These are phyloP conservation scores for Aspergillus wentii DNA, from an alignment of 495 filamentous ascomycete genomes.

Conservation along the genomic window DNA sequence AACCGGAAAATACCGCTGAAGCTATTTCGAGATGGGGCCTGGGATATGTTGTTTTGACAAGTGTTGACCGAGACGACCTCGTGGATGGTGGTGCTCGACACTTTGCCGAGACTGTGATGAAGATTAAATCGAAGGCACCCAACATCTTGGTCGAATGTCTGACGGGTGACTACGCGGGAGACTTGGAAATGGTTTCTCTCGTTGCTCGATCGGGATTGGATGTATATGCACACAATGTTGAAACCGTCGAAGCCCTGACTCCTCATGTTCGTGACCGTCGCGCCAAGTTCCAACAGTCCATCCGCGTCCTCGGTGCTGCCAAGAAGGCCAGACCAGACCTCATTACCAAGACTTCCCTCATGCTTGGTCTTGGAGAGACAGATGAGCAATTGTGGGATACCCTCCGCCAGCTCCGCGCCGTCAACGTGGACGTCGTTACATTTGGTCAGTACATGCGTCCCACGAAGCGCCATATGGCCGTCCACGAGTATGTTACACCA, in stretches of 20 bases:
- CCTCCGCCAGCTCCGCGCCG: conserved; percentile 70
- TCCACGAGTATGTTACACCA: conserved; percentile 89
- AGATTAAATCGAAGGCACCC: conserved; percentile 87
- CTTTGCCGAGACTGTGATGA: conserved; percentile 90
- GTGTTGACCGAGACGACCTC: conserved; percentile 89
- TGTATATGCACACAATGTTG: conserved; percentile 95
- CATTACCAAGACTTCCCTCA: conserved; percentile 96
- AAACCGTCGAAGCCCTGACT: conserved; percentile 89
- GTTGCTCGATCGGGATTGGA: conserved; percentile 87
- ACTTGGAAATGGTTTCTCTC: conserved; percentile 73
- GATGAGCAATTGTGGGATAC: conserved; percentile 84
- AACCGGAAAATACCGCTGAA: conserved; percentile 95
- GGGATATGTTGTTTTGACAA: conserved; percentile 92
- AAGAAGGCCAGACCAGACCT: conserved; percentile 70
- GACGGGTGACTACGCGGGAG: conserved; percentile 83
- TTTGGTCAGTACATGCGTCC: conserved; percentile 99
- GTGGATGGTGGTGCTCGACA: conserved; percentile 83
- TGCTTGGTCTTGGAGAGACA: conserved; percentile 91
- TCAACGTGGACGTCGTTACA: conserved; percentile 88
- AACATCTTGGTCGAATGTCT: conserved; percentile 89
- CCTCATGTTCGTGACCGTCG: conserved; percentile 85
- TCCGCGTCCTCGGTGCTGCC: conserved; percentile 73
- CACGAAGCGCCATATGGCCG: conserved; percentile 95
- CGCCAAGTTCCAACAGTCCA: conserved; percentile 81
- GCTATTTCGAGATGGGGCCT: conserved; percentile 89